Base-by-base conservation (phyloP, 257 asterid genomes). In the Solanum medicagineum region DNA sequence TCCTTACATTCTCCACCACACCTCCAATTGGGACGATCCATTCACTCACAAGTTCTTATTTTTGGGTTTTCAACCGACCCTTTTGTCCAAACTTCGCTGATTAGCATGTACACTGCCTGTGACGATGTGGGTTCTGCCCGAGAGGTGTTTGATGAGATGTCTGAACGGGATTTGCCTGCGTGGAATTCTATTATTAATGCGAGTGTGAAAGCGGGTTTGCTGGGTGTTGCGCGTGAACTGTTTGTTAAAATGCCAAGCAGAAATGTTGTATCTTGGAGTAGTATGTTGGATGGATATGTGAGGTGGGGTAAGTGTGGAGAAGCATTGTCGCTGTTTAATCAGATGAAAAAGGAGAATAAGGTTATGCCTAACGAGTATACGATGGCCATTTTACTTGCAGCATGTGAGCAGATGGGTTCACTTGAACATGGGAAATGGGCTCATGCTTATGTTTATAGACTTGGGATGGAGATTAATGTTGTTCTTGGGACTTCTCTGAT, bases 231-330 rank as follows among this genome's bases (percentile, higher is more conserved):
- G 11, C 87, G 87, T 8, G 62, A 80, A 9, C 20, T 81, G 75
- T 85, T 85, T 45, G 83, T 22, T 42, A 15, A 16, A 29, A 85
- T 85, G 85, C 87, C 87, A 0, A 10, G 40, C 0, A 80, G 85
- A 81, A 81, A 85, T 68, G 85, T 81, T 2, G 63, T 85, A 29
- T 85, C 87, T 2, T 85, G 85, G 87, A 85, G 85, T 85, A 65
- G 87, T 57, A 85, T 85, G 87, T 65, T 85, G 85, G 87, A 81
- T 65, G 87, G 87, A 42, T 85, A 81, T 44, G 87, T 85, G 24
- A 81, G 81, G 84, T 49, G 85, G 56, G 87, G 85, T 65, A 20
- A 40, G 82, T 85, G 75, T 45, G 69, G 54, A 24, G 84, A 81
- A 66, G 85, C 87, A 40, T 81, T 85, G 57, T 22, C 24, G 12